Evolutionary conservation across 805 yeast genomes (phyloP).

Genomic region (Ogataea ramenticola): DNA sequence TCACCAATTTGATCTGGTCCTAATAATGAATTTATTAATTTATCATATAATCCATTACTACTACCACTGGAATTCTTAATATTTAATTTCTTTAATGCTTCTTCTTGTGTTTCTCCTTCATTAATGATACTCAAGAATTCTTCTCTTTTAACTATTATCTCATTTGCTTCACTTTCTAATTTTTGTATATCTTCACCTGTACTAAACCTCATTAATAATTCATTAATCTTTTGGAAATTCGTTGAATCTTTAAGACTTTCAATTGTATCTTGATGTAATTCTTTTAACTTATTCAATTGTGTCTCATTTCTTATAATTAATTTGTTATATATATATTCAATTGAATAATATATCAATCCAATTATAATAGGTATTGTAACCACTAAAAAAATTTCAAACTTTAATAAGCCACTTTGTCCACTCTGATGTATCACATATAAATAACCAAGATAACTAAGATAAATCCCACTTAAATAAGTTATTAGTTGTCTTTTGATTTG

Average conservation of each 20-base stretch:
- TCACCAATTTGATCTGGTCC: slow-evolving; percentile 62
- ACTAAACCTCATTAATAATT: slow-evolving; percentile 57
- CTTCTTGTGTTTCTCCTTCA: slow-evolving; percentile 13
- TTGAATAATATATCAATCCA: slow-evolving; percentile 6
- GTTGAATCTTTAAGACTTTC: slow-evolving; percentile 40
- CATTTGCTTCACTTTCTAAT: slow-evolving; percentile 35
- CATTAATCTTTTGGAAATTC: slow-evolving; percentile 67
- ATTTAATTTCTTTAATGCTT: slow-evolving; percentile 7
- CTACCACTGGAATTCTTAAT: slow-evolving; percentile 1
- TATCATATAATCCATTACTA: slow-evolving; percentile 33
- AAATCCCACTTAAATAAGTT: slow-evolving; percentile 14
- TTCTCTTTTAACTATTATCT: slow-evolving; percentile 30
- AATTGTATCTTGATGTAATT: slow-evolving; percentile 30
- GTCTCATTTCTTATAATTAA: slow-evolving; percentile 16
- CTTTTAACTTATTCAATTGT: slow-evolving; percentile 19
- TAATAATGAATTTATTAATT: slow-evolving; percentile 33
- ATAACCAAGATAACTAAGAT: slow-evolving; percentile 18
- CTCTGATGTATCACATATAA: slow-evolving; percentile 8
- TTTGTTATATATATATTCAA: slow-evolving; percentile 11
- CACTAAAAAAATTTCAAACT: neutral
- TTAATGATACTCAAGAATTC: slow-evolving; percentile 29
- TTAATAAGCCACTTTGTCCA: neutral
- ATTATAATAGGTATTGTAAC: slow-evolving; percentile 9
- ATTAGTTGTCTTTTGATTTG: slow-evolving; percentile 12
- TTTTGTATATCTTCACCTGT: slow-evolving; percentile 42